Evolutionary conservation across 2,329 filamentous ascomycete genomes (phyloP).

Genomic region (Fusarium brachygibbosum): DNA sequence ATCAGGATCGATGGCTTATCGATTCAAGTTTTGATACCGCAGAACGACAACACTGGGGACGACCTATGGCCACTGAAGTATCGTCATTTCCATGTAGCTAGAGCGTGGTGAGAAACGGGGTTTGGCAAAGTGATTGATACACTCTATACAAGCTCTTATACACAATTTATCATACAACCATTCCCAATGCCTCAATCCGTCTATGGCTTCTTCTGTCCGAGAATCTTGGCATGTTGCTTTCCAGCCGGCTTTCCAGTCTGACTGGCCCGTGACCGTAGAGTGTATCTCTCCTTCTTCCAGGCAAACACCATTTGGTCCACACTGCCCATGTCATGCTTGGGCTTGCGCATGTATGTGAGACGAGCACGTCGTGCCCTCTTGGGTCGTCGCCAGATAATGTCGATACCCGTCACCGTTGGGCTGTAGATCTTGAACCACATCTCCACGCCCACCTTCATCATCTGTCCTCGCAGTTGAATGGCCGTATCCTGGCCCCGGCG

Average conservation of each 20-base stretch:
- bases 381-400: conserved; percentile 87
- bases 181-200: background rate
- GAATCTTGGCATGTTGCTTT: conserved; percentile 31
- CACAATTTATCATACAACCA: conserved; percentile 51
- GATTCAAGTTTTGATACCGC: background rate
- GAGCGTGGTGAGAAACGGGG: background rate
- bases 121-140: conserved; percentile 25
- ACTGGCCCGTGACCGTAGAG: conserved; percentile 55
- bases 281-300: conserved; percentile 62
- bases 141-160: conserved; percentile 44
- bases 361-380: conserved; percentile 90
- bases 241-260: conserved; percentile 42
- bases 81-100: background rate
- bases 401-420: conserved; percentile 89
- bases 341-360: conserved; percentile 90
- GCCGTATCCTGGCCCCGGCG: conserved; percentile 90
- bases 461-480: conserved; percentile 85
- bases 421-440: conserved; percentile 98
- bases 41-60: background rate
- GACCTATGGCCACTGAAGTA: background rate
- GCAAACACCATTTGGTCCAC: conserved; percentile 81
- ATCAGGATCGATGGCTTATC: background rate
- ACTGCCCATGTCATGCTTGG: conserved; percentile 87
- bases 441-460: conserved; percentile 90
- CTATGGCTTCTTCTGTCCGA: conserved; percentile 43